Evolutionary conservation across 1,139 yeast genomes (phyloP), one percentile per base, ranked within the genome.

Genomic region (Yamadazyma membranifaciens): DNA sequence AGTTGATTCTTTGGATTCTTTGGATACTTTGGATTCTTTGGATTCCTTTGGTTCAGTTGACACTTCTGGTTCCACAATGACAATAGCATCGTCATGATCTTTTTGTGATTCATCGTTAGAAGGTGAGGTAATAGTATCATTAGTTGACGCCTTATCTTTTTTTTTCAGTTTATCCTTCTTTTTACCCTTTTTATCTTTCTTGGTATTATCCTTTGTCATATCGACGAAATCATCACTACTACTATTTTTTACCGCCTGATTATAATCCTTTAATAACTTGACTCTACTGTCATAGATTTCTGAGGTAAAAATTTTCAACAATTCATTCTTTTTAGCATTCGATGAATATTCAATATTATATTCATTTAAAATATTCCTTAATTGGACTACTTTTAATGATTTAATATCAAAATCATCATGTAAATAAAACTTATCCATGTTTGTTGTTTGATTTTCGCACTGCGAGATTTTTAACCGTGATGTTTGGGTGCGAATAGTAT

Each of bases 291-390:
- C 71, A 10, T 58, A 55, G 34, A 86, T 65, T n/a, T 78, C 57
- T 2, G 63, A 56, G 13, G 70, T 62, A 56, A 81, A 86, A 5
- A 83, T 55, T 13, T 65, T 66, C 7, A 87, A 61, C 43, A 86
- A 66, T 9, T 75, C 78, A 4, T 75, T 61, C 59, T 88, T 88
- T 54, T 80, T 83, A 9, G 87, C 80, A 39, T 76, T 71, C 4
- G 85, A 69, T 0, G 83, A 73, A 54, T 70, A 81, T 7, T 62
- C 61, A 16, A 87, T 68, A n/a, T 73, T 67, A 56, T 86, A 75
- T 40, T 75, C 78, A 27, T 69, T 61, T 43, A 88, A 67, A 31
- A 86, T 69, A 31, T 79, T 72, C 49, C 92, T 72, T 52, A 88
- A 67, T 45, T 83, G 78, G 5, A 87, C 76, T 29, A 83, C 79